Evolutionary conservation across 352 stramenopile species (phyloP).

Genomic region (Phytophthora constricta): DNA sequence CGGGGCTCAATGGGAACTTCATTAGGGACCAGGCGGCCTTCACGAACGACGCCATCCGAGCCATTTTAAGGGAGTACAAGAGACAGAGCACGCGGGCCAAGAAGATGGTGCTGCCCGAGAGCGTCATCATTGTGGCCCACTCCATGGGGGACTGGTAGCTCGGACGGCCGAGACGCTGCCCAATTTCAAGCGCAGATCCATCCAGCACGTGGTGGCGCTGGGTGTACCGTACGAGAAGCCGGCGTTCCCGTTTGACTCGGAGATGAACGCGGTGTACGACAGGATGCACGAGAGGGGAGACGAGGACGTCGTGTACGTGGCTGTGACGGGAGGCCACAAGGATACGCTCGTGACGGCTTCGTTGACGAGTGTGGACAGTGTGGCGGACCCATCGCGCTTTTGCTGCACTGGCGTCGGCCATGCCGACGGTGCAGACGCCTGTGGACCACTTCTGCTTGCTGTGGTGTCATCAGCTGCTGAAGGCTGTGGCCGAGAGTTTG

Average conservation of each 20-base stretch:
- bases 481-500: constrained; percentile 66
- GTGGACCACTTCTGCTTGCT: constrained; percentile 86
- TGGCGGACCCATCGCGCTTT: constrained; percentile 46
- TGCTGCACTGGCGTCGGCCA: constrained; percentile 57
- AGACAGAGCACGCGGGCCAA: constrained; percentile 45
- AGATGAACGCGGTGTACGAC: constrained; percentile 69
- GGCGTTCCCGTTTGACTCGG: constrained; percentile 69
- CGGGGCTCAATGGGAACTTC: constrained; percentile 71
- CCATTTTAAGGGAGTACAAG: constrained; percentile 81
- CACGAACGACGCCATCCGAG: constrained; percentile 74
- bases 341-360: constrained; percentile 78
- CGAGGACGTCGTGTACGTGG: constrained; percentile 63
- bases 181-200: constrained; percentile 78
- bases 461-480: constrained; percentile 87
- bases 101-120: constrained; percentile 40
- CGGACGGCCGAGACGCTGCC: constrained; percentile 67
- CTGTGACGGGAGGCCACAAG: constrained; percentile 83
- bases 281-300: constrained; percentile 40
- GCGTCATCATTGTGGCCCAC: constrained; percentile 81
- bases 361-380: constrained; percentile 33
- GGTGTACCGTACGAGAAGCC: constrained; percentile 66
- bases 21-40: constrained; percentile 75
- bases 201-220: constrained; percentile 79
- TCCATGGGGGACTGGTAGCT: constrained; percentile 87
- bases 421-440: constrained; percentile 65